Percentiles rank a stretch among this genome's conserved stretches.
Conservation (phyloP, 768 basidiomycete species). For the Boletus insuetus region DNA sequence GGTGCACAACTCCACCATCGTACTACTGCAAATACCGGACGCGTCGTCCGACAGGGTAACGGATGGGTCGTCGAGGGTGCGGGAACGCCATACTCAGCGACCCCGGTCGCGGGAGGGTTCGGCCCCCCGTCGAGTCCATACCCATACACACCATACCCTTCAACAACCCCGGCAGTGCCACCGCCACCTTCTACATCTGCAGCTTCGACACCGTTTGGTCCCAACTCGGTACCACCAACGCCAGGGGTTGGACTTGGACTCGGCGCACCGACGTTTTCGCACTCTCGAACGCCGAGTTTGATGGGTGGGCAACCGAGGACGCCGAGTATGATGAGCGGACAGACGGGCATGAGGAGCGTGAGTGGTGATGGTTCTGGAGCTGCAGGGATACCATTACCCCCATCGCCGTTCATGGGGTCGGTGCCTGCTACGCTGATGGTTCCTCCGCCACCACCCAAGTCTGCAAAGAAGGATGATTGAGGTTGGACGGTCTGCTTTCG, state of each 20-base stretch:
- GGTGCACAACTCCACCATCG: slow-evolving; percentile 64
- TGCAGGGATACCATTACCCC: slow-evolving; percentile 14
- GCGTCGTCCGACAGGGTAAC: slow-evolving; percentile 54
- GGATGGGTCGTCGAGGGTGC: slow-evolving; percentile 60
- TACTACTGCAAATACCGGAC: slow-evolving; percentile 29
- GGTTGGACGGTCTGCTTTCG: background rate
- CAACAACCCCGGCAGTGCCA: background rate
- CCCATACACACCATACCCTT: slow-evolving; percentile 33
- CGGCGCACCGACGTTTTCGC: slow-evolving; percentile 23
- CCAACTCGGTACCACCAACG: slow-evolving; percentile 28
- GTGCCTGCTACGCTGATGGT: slow-evolving; percentile 15
- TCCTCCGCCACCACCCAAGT: slow-evolving; percentile 21
- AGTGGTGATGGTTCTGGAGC: slow-evolving; percentile 14
- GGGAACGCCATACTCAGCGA: slow-evolving; percentile 35
- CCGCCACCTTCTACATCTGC: slow-evolving; percentile 7
- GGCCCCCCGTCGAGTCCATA: slow-evolving; percentile 23
- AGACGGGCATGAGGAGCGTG: slow-evolving; percentile 5
- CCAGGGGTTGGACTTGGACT: slow-evolving; percentile 31
- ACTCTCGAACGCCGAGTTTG: slow-evolving; percentile 23
- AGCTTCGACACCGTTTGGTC: slow-evolving; percentile 32
- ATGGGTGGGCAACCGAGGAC: slow-evolving; percentile 8
- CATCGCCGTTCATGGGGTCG: slow-evolving; percentile 22
- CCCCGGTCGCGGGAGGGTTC: slow-evolving; percentile 34
- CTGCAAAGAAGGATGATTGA: slow-evolving; percentile 29
- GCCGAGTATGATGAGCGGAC: background rate